These are phyloP conservation scores for Cytauxzoon felis DNA, from an alignment of 169 alveolate genomes.

Conservation along the genomic window DNA sequence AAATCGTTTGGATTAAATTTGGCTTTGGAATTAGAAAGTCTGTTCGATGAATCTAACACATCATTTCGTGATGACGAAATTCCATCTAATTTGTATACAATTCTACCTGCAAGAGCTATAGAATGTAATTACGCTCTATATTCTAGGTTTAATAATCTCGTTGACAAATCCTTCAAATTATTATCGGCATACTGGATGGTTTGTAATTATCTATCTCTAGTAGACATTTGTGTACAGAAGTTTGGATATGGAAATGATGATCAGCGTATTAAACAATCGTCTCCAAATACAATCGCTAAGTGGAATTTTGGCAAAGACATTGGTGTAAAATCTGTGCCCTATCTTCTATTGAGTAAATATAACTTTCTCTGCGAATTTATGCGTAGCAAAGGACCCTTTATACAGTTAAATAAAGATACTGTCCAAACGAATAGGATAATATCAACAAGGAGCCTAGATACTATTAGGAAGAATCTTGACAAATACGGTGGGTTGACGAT, in stretches of 20 bases:
- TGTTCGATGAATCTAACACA: conserved; percentile 15
- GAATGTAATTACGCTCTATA: conserved; percentile 5
- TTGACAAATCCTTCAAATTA: conserved; percentile 13
- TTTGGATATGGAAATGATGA: neutral
- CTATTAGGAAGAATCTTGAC: neutral
- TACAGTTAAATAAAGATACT: too few relatives aligned
- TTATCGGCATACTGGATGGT: conserved; percentile 33
- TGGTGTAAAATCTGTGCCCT: conserved; percentile 15
- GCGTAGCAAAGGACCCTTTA: too few relatives aligned
- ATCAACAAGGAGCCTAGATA: conserved; percentile 1
- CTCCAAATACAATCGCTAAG: neutral
- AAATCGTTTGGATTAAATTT: conserved; percentile 37
- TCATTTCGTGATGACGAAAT: neutral
- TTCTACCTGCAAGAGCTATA: conserved; percentile 12
- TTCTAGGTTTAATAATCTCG: neutral
- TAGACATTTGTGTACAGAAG: neutral
- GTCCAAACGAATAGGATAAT: neutral
- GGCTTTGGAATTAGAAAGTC: conserved; percentile 26
- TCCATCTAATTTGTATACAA: neutral
- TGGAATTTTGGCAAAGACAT: neutral
- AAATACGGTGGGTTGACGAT: too few relatives aligned
- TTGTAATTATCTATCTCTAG: neutral
- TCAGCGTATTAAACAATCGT: neutral
- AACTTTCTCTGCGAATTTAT: neutral
- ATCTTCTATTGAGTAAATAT: neutral